phyloP scores from a whole-genome alignment of 768 basidiomycete genomes.

The Chalciporus piperatus region DNA sequence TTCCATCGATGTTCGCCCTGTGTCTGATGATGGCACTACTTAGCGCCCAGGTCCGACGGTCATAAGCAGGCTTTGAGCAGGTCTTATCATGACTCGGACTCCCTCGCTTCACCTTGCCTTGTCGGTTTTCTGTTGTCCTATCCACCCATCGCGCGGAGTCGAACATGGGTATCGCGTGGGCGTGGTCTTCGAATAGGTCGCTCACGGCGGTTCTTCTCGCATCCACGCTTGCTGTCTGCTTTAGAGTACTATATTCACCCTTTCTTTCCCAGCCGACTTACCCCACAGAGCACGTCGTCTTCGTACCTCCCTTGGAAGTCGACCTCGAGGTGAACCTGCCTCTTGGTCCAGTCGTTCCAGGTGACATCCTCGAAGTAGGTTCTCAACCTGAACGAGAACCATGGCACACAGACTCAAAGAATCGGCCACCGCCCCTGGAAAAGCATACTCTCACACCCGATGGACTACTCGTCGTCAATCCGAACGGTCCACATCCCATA shows the following conservation, averaged over 20 bases:
- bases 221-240: not conserved
- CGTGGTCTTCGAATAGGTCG: not conserved
- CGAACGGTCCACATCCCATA: conserved; percentile 41
- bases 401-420: not conserved
- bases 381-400: not conserved
- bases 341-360: too few relatives aligned
- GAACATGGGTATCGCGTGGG: not conserved
- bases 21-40: too few relatives aligned
- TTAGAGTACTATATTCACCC: not conserved
- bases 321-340: not conserved
- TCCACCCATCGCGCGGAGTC: too few relatives aligned
- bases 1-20: too few relatives aligned
- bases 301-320: not conserved
- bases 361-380: not conserved
- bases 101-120: too few relatives aligned
- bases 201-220: not conserved
- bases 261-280: not conserved
- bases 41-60: too few relatives aligned
- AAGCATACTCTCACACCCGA: conserved; percentile 24
- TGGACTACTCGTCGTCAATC: conserved; percentile 35
- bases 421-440: conserved; percentile 1
- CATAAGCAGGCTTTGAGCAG: too few relatives aligned
- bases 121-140: not conserved
- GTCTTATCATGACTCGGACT: too few relatives aligned
- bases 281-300: not conserved